Evolutionary conservation across 2,329 filamentous ascomycete species (phyloP).

Genomic region (Bipolaris oryzae): DNA sequence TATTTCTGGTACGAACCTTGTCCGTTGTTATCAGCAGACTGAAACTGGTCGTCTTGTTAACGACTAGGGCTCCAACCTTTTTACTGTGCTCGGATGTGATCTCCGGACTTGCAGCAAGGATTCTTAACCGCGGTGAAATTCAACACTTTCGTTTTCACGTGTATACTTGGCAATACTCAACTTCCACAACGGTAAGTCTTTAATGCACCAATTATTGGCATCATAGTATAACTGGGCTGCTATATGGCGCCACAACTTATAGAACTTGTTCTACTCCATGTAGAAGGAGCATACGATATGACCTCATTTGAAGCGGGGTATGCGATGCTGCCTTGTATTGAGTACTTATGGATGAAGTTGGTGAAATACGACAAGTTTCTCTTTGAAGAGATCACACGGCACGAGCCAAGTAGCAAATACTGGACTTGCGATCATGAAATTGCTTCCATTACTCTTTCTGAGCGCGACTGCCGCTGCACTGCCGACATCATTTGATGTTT

Average conservation of each 20-base stretch:
- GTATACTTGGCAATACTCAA: background rate
- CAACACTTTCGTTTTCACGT: background rate
- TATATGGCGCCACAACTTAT: slow-evolving; percentile 16
- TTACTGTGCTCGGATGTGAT: background rate
- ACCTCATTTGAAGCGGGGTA: slow-evolving; percentile 17
- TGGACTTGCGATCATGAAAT: slow-evolving; percentile 27
- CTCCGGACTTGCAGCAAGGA: slow-evolving; percentile 4
- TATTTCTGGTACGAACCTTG: background rate
- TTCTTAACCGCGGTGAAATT: slow-evolving; percentile 7
- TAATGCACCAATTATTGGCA: slow-evolving; percentile 8
- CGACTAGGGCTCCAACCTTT: background rate
- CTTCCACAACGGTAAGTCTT: background rate
- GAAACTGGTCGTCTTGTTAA: background rate
- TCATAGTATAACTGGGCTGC: slow-evolving; percentile 10
- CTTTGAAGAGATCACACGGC: background rate
- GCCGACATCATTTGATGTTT: slow-evolving; percentile 20
- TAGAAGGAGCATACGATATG: slow-evolving; percentile 4
- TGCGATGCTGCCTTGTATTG: slow-evolving; percentile 1
- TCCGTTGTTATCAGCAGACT: background rate
- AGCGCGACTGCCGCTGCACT: slow-evolving; percentile 29
- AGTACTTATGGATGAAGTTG: background rate
- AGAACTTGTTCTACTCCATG: slow-evolving; percentile 2
- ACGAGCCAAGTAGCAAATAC: background rate
- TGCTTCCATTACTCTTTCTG: slow-evolving; percentile 25
- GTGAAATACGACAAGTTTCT: background rate